phyloP scores from a whole-genome alignment of 257 asterid species.

The Rubia yunnanensis region DNA sequence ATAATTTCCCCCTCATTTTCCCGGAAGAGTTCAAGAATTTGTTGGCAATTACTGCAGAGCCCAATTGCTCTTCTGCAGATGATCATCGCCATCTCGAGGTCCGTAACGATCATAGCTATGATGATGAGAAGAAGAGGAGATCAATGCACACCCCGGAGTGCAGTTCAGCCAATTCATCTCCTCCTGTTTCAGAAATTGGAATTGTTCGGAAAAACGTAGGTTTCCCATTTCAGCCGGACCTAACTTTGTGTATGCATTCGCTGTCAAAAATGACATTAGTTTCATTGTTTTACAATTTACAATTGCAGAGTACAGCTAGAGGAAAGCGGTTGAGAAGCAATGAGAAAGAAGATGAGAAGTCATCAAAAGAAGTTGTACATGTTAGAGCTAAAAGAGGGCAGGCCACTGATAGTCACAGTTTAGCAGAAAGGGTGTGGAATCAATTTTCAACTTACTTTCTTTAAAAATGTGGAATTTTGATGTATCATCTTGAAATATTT shows the following conservation, averaged over 20 bases:
- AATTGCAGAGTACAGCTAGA: constrained; percentile 30
- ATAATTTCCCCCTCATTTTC: constrained; percentile 24
- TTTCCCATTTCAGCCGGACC: neutral
- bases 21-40: constrained; percentile 14
- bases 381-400: constrained; percentile 92
- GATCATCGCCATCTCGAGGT: constrained; percentile 8
- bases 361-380: constrained; percentile 58
- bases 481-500: too few species aligned
- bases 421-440: constrained; percentile 74
- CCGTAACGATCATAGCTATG: neutral
- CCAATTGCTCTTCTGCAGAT: constrained; percentile 5
- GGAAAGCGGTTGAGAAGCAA: constrained; percentile 36
- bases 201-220: constrained; percentile 32
- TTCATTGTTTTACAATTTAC: neutral
- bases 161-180: constrained; percentile 47
- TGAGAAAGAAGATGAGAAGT: constrained; percentile 35
- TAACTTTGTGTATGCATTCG: too few species aligned
- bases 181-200: constrained; percentile 38
- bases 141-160: constrained; percentile 32
- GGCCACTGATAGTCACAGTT: constrained; percentile 93
- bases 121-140: constrained; percentile 40
- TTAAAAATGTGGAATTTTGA: neutral
- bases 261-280: neutral
- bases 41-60: constrained; percentile 11
- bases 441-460: neutral